These are phyloP conservation scores for Tolypocladium sp. DNA, from an alignment of 2,329 filamentous ascomycete genomes.

Conservation along the genomic window DNA sequence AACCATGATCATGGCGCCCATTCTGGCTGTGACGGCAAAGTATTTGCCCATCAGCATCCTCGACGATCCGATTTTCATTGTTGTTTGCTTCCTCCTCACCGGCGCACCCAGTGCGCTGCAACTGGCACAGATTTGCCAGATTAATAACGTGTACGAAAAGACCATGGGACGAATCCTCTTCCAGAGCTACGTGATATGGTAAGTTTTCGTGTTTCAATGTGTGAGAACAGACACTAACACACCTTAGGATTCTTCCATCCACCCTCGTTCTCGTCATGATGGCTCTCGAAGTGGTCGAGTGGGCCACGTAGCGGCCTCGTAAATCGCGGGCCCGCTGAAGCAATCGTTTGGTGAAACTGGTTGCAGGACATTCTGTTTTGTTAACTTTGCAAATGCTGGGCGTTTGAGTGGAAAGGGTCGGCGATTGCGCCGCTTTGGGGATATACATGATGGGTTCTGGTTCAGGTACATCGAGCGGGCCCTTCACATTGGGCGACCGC, in stretches of 20 bases:
- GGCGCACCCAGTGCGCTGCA: conserved; percentile 91
- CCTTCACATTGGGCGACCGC: neutral
- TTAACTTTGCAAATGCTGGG: neutral
- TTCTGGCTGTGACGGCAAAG: conserved; percentile 80
- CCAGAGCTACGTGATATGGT: conserved; percentile 84
- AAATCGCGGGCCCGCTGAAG: neutral
- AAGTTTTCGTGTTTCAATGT: conserved; percentile 24
- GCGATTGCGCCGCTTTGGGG: neutral
- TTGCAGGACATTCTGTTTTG: neutral
- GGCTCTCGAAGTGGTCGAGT: conserved; percentile 86
- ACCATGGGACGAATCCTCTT: conserved; percentile 91
- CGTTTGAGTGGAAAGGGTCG: neutral
- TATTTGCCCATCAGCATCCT: conserved; percentile 88
- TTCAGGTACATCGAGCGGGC: neutral
- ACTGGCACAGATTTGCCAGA: conserved; percentile 95
- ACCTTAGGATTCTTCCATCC: conserved; percentile 74
- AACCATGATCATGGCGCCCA: conserved; percentile 82
- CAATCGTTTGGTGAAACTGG: neutral
- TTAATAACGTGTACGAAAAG: conserved; percentile 91
- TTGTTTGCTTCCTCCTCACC: conserved; percentile 93
- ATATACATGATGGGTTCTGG: neutral
- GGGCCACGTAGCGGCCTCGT: conserved; percentile 43
- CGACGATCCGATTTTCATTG: conserved; percentile 95
- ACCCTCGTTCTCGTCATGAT: conserved; percentile 85
- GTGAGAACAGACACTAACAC: conserved; percentile 13